Conservation (phyloP, 805 yeast genomes). For the Zygosaccharomyces kombuchaensis region DNA sequence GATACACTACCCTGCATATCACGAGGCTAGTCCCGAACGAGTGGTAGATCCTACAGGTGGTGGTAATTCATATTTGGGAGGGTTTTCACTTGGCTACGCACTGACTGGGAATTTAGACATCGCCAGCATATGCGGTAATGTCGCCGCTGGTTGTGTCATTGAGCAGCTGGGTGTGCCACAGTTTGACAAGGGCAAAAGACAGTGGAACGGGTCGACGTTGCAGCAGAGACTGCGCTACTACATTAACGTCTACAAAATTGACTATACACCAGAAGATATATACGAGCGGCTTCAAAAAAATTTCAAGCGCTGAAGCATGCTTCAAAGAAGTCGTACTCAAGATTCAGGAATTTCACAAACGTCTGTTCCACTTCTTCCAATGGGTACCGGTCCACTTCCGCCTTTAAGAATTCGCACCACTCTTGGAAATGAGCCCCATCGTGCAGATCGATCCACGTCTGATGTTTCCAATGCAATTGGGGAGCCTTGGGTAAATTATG, state of each 20-base stretch:
- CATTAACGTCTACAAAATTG: conserved; percentile 8
- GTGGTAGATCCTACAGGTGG: conserved; percentile 94
- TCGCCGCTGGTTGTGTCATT: conserved; percentile 77
- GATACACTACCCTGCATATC: conserved; percentile 71
- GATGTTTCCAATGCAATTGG: conserved; percentile 41
- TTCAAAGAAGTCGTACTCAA: conserved; percentile 46
- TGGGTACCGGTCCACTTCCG: conserved; percentile 40
- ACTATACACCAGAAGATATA: conserved; percentile 10
- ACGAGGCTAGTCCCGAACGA: conserved; percentile 37
- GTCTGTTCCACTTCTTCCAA: conserved; percentile 30
- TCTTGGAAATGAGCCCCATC: conserved; percentile 44
- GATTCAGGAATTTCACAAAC: conserved; percentile 37
- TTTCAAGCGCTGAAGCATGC: conserved; percentile 38
- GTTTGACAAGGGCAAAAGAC: conserved; percentile 31
- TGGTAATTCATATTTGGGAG: conserved; percentile 88
- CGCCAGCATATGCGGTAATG: conserved; percentile 63
- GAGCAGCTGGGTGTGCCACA: conserved; percentile 75
- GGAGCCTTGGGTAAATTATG: conserved; percentile 33
- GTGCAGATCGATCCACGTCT: conserved; percentile 51
- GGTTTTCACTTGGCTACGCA: conserved; percentile 58
- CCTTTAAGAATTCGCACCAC: conserved; percentile 46
- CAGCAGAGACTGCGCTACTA: conserved; percentile 44
- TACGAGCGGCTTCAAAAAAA: conserved; percentile 4
- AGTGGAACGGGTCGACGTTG: conserved; percentile 60
- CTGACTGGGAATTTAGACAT: conserved; percentile 46